Evolutionary conservation across 257 asterid genomes (phyloP).

Genomic region (Eucommia ulmoides): DNA sequence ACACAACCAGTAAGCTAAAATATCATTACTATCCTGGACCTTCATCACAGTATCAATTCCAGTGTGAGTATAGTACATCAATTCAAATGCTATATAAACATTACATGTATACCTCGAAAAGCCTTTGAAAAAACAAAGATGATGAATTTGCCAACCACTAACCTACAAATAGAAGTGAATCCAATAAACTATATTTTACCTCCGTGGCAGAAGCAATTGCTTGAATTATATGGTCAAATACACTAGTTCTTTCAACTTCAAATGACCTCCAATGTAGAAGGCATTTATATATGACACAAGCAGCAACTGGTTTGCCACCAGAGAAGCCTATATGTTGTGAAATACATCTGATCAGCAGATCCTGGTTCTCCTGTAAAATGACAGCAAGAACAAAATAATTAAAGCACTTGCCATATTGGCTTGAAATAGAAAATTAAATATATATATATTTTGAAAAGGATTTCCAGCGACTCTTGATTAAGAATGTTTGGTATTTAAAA

Average conservation of each 20-base stretch:
- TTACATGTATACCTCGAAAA: not conserved
- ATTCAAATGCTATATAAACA: not conserved
- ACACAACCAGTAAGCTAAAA: constrained; percentile 85
- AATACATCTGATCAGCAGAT: constrained; percentile 79
- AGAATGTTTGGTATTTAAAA: too few species aligned
- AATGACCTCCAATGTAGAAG: constrained; percentile 99
- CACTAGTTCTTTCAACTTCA: constrained; percentile 95
- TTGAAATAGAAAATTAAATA: too few species aligned
- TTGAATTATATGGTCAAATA: constrained; percentile 88
- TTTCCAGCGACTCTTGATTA: too few species aligned
- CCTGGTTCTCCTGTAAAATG: constrained; percentile 80
- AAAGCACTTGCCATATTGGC: not conserved
- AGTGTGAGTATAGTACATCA: not conserved
- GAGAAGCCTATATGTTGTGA: constrained; percentile 65
- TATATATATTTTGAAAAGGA: too few species aligned
- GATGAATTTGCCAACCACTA: not conserved
- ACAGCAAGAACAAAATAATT: constrained; percentile 10
- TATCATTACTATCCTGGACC: constrained; percentile 84
- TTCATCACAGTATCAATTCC: constrained; percentile 16
- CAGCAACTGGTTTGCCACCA: constrained; percentile 50
- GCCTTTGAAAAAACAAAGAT: not conserved
- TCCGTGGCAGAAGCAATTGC: constrained; percentile 73
- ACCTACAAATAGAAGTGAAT: not conserved
- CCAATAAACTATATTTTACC: constrained; percentile 26
- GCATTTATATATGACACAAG: constrained; percentile 89